Evolutionary conservation across 2,329 filamentous ascomycete genomes (phyloP).

Genomic region (Tolypocladium amazonense): DNA sequence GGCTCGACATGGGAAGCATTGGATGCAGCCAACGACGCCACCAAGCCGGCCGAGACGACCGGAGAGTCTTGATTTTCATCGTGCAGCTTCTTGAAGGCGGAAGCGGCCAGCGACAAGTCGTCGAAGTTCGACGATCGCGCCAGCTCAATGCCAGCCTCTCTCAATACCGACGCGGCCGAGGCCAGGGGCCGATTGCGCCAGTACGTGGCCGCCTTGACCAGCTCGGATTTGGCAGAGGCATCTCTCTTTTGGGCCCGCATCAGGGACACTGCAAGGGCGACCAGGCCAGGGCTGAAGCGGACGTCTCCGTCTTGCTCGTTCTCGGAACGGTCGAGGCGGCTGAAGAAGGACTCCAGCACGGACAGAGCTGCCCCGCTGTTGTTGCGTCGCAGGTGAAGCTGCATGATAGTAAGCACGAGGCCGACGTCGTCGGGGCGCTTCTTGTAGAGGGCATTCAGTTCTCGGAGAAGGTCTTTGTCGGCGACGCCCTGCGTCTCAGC

Average conservation of each 20-base stretch:
- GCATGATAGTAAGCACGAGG: constrained; percentile 66
- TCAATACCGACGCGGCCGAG: constrained; percentile 53
- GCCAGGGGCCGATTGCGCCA: constrained; percentile 54
- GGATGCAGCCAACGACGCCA: constrained; percentile 65
- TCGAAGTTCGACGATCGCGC: constrained; percentile 61
- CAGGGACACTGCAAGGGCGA: constrained; percentile 69
- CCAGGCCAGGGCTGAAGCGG: constrained; percentile 73
- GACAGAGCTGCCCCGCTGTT: constrained; percentile 64
- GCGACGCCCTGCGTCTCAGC: constrained; percentile 55
- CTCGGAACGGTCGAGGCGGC: constrained; percentile 53
- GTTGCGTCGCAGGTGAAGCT: constrained; percentile 64
- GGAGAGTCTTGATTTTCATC: constrained; percentile 55
- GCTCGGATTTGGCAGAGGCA: constrained; percentile 57
- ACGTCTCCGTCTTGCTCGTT: constrained; percentile 51
- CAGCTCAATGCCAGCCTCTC: constrained; percentile 73
- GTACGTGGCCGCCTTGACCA: constrained; percentile 69
- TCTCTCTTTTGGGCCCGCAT: constrained; percentile 69
- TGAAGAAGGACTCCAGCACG: constrained; percentile 67
- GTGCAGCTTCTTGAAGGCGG: constrained; percentile 69
- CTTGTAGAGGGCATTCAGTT: constrained; percentile 58
- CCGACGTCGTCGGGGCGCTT: constrained; percentile 72
- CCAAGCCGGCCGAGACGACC: constrained; percentile 68
- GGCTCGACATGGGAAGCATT: constrained; percentile 45
- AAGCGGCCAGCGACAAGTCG: constrained; percentile 59
- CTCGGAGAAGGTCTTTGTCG: constrained; percentile 58